Base-by-base conservation (phyloP, 2,329 filamentous ascomycete genomes). In the Reticulascus tulasneorum region DNA sequence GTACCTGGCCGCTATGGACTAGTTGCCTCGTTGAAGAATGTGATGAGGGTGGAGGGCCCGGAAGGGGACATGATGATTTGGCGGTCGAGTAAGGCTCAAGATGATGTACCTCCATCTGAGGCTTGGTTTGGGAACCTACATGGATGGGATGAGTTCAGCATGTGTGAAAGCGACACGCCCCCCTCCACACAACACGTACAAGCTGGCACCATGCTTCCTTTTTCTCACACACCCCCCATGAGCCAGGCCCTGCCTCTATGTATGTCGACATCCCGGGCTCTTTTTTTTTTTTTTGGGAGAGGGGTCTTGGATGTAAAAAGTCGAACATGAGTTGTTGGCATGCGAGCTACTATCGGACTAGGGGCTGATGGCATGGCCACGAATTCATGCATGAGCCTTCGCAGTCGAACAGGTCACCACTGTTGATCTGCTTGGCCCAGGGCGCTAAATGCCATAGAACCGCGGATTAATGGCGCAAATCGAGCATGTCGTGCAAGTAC, bases 341-440 rank as follows among this genome's bases (percentile, higher is more conserved):
- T 55, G 53, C 53, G 49, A 59, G 55, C 18, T 10, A 18, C 38
- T 23, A 30, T 28, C n/a, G 26, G 25, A 29, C 51, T 56, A 56
- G 55, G 50, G 52, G 58, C 56, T 52, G 50, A 56, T 55, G 55
- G 51, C 56, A 60, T 56, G 54, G 58, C 61, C 62, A 67, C 64
- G 61, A 64, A 64, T 59, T 58, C 63, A 58, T 69, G 66, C 66
- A 68, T 66, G 54, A 57, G 51, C 49, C 22, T 35, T 35, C 27
- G 24, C 26, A 26, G 12, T 56, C 51, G 52, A 55, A 55, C 55
- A 59, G 48, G 53, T 52, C 51, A 56, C 48, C 52, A 52, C 33
- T 44, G 41, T 29, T 38, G 46, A 45, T 43, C 46, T 42, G 48
- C 47, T 42, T 47, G 47, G 49, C 47, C 51, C 50, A 44, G 19